Percentiles rank a stretch among this genome's conserved stretches.
Evolutionary conservation across 495 filamentous ascomycete species (phyloP).

Genomic region (Tuber magnatum): DNA sequence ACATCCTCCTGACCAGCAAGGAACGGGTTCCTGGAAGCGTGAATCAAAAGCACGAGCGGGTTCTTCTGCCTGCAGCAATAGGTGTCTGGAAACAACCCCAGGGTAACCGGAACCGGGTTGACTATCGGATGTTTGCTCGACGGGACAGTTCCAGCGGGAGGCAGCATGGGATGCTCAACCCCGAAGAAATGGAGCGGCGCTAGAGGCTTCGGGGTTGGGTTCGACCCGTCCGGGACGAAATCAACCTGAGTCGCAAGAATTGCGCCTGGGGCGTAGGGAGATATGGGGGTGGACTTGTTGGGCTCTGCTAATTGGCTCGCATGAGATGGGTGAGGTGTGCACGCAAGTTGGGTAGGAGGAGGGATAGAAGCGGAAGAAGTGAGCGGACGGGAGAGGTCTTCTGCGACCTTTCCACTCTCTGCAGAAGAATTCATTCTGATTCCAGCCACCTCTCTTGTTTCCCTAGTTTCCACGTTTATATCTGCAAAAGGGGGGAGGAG

Average conservation of each 20-base stretch:
- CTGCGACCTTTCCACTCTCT: neutral
- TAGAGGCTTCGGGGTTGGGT: neutral
- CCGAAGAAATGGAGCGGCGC: constrained; percentile 10
- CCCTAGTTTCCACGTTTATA: neutral
- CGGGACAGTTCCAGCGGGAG: constrained; percentile 18
- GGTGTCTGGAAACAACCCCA: constrained; percentile 20
- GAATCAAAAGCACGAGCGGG: constrained; percentile 25
- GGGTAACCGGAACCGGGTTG: constrained; percentile 22
- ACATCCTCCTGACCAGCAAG: constrained; percentile 11
- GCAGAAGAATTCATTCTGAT: neutral
- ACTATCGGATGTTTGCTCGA: constrained; percentile 18
- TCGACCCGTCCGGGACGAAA: neutral
- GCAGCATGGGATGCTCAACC: constrained; percentile 22
- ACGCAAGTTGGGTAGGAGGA: neutral
- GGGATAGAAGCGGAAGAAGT: neutral
- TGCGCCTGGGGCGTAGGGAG: neutral
- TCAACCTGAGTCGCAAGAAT: neutral
- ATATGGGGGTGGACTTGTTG: neutral
- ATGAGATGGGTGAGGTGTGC: neutral
- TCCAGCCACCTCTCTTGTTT: neutral
- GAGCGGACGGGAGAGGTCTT: neutral
- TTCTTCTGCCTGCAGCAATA: constrained; percentile 19
- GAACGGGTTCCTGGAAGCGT: constrained; percentile 21
- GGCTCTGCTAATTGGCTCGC: neutral
- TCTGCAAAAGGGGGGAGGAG: neutral